These are phyloP conservation scores for Trichoderma koningii DNA, from an alignment of 2,329 filamentous ascomycete species.

Conservation along the genomic window DNA sequence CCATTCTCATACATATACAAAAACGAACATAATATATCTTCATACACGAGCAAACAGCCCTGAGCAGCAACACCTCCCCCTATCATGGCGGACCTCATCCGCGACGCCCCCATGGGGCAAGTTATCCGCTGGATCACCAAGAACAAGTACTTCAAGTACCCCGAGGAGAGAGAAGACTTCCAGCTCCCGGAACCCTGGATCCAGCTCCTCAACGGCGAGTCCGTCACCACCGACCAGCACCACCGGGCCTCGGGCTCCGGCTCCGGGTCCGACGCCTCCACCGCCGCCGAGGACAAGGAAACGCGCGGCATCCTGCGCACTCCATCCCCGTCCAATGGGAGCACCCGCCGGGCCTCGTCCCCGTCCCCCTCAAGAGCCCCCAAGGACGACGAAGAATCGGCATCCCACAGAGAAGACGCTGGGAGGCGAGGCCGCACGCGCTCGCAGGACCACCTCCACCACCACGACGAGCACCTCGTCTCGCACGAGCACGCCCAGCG, in stretches of 20 bases:
- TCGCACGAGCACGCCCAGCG: constrained; percentile 28
- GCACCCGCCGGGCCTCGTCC: constrained; percentile 21
- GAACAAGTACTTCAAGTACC: constrained; percentile 58
- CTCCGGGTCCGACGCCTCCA: constrained; percentile 33
- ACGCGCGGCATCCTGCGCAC: constrained; percentile 17
- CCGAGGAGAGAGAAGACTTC: constrained; percentile 61
- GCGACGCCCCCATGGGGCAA: constrained; percentile 62
- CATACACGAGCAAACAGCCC: not conserved
- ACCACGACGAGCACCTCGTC: not conserved
- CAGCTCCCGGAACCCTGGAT: constrained; percentile 49
- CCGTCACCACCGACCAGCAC: constrained; percentile 24
- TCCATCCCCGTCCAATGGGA: constrained; percentile 4
- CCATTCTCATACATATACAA: not conserved
- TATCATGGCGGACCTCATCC: constrained; percentile 43
- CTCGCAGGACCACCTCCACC: not conserved
- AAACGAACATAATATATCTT: not conserved
- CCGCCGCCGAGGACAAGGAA: constrained; percentile 31
- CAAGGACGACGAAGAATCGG: constrained; percentile 24
- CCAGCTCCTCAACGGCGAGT: constrained; percentile 38
- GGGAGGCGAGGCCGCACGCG: not conserved
- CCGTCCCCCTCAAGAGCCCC: not conserved
- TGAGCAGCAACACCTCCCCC: not conserved
- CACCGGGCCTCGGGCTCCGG: constrained; percentile 30
- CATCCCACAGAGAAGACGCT: not conserved
- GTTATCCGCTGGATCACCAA: constrained; percentile 56